These are phyloP conservation scores for Coniferiporia sulphurascens DNA, from an alignment of 1,284 basidiomycete species.

Conservation along the genomic window DNA sequence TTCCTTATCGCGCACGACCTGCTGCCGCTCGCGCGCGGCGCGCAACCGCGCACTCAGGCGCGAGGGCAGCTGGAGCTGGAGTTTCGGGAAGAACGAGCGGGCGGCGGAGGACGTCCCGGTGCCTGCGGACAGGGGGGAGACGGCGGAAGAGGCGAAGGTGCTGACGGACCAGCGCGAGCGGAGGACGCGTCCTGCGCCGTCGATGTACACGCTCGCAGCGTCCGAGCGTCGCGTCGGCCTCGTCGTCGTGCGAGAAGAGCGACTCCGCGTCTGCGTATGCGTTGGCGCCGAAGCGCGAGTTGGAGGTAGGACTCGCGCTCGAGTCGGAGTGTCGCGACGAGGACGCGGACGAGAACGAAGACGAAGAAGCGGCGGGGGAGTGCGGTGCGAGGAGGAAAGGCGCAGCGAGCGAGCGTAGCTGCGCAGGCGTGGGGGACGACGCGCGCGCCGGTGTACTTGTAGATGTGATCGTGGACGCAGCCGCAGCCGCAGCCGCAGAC, in stretches of 20 bases:
- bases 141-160: constrained; percentile 10
- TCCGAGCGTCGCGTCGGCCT: not conserved
- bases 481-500: not conserved
- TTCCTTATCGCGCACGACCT: constrained; percentile 1
- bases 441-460: not conserved
- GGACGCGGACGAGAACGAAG: too few relatives aligned
- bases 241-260: not conserved
- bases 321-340: too few relatives aligned
- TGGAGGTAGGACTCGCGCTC: too few relatives aligned
- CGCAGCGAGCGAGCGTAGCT: not conserved
- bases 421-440: too few relatives aligned
- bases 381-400: not conserved
- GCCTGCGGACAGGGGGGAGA: not conserved
- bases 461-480: not conserved
- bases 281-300: too few relatives aligned
- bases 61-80: constrained; percentile 3
- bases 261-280: not conserved
- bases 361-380: not conserved
- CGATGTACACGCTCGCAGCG: constrained; percentile 1
- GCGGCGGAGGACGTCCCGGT: not conserved
- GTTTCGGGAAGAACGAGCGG: constrained; percentile 9
- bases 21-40: not conserved
- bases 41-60: not conserved
- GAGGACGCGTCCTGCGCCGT: constrained; percentile 7
- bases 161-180: constrained; percentile 16